Conservation (phyloP, 805 yeast genomes). For the Cephaloascus fragrans region DNA sequence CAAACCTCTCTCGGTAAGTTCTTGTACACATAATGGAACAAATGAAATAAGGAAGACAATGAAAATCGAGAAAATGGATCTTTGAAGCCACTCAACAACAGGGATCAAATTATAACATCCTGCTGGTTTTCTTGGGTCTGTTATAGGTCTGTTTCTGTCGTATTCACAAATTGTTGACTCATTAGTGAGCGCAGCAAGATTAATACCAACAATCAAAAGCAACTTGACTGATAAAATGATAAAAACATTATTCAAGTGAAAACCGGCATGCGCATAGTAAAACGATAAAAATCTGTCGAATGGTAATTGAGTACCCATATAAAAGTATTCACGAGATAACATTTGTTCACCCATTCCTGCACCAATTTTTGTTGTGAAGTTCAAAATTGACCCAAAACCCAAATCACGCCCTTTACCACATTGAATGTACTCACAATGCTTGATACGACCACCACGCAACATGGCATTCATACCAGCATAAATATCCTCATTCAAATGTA, state of each 20-base stretch:
- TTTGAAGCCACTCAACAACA: conserved; percentile 62
- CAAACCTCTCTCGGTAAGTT: conserved; percentile 67
- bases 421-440: conserved; percentile 75
- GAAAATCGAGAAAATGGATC: conserved; percentile 66
- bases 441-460: conserved; percentile 73
- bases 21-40: conserved; percentile 69
- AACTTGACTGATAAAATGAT: conserved; percentile 61
- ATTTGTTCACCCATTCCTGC: conserved; percentile 90
- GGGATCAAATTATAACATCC: conserved; percentile 72
- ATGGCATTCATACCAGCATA: conserved; percentile 81
- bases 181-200: conserved; percentile 54
- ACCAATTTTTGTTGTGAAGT: conserved; percentile 77
- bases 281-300: conserved; percentile 71
- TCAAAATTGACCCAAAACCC: conserved; percentile 75
- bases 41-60: conserved; percentile 67
- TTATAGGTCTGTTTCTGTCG: conserved; percentile 46
- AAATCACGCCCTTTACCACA: conserved; percentile 85
- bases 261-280: conserved; percentile 82
- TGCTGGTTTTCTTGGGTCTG: conserved; percentile 50
- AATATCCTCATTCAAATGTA: conserved; percentile 78
- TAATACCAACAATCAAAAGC: conserved; percentile 46
- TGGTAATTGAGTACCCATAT: conserved; percentile 68
- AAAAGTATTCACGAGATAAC: conserved; percentile 73
- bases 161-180: conserved; percentile 55
- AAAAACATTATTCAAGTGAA: conserved; percentile 70